Evolutionary conservation across 1,284 basidiomycete species (phyloP).

Genomic region (Exobasidium cylindrosporum): DNA sequence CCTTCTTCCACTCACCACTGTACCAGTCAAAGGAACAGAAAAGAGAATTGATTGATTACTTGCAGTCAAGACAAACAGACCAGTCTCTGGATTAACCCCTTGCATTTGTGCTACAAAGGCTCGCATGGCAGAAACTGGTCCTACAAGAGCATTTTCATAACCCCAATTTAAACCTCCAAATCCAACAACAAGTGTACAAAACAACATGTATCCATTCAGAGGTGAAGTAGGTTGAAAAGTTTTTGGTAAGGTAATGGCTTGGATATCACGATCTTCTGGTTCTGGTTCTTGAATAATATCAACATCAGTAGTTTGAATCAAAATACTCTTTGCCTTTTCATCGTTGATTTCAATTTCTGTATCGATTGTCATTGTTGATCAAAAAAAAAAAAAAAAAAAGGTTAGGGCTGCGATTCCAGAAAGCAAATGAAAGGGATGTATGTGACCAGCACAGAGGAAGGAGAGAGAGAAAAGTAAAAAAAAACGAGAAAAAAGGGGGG

Average conservation of each 20-base stretch:
- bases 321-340: neutral
- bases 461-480: too few species aligned
- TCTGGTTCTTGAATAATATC: constrained; percentile 3
- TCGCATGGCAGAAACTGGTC: constrained; percentile 37
- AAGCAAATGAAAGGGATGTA: too few species aligned
- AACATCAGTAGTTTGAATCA: neutral
- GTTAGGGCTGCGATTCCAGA: too few species aligned
- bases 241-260: neutral
- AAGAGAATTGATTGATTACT: constrained; percentile 41
- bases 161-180: constrained; percentile 12
- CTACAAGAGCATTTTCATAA: constrained; percentile 39
- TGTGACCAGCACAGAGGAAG: too few species aligned
- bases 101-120: constrained; percentile 37
- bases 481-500: too few species aligned
- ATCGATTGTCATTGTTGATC: neutral
- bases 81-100: constrained; percentile 29
- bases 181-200: constrained; percentile 8
- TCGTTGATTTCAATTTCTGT: neutral
- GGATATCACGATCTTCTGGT: neutral
- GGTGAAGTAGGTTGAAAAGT: neutral
- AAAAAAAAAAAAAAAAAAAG: too few species aligned
- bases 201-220: constrained; percentile 11
- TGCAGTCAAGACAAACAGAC: constrained; percentile 36
- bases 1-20: constrained; percentile 19
- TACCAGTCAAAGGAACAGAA: constrained; percentile 36